Evolutionary conservation across 1,284 basidiomycete genomes (phyloP).

Genomic region (Ceratorhiza oryzae-sativae): DNA sequence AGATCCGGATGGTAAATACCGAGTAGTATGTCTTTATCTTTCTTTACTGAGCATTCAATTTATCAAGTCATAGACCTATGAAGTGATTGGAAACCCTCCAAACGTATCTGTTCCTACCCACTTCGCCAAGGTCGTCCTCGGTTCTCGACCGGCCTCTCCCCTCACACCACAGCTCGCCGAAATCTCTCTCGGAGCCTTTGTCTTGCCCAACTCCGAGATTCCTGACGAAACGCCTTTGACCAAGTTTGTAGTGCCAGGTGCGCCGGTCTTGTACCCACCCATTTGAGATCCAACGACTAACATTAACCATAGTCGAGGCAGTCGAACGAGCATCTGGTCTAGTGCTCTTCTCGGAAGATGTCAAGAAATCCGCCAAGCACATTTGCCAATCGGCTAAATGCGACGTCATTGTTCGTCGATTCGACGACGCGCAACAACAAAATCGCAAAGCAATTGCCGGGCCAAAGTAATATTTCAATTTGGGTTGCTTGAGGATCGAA

Average conservation of each 20-base stretch:
- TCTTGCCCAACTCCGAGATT: constrained; percentile 90
- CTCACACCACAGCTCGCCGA: constrained; percentile 75
- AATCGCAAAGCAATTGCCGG: constrained; percentile 62
- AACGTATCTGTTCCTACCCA: constrained; percentile 95
- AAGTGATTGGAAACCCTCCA: constrained; percentile 93
- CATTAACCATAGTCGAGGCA: constrained; percentile 68
- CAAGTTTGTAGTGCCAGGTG: constrained; percentile 82
- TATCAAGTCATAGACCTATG: constrained; percentile 67
- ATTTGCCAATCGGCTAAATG: constrained; percentile 89
- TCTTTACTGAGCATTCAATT: not conserved
- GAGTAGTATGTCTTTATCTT: constrained; percentile 72
- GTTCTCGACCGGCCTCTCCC: constrained; percentile 75
- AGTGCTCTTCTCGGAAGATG: constrained; percentile 82
- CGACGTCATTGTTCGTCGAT: constrained; percentile 81
- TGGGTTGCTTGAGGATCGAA: not conserved
- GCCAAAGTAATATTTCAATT: constrained; percentile 48
- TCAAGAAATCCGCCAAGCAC: constrained; percentile 83
- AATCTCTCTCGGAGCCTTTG: constrained; percentile 89
- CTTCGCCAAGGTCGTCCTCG: constrained; percentile 95
- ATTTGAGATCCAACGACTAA: not conserved
- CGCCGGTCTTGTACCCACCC: constrained; percentile 44
- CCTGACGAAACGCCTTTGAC: constrained; percentile 82
- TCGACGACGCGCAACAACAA: constrained; percentile 84
- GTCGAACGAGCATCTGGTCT: constrained; percentile 94
- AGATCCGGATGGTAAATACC: constrained; percentile 89